A percentile compares a stretch with the other conserved stretches of the same genome.
phyloP scores from a whole-genome alignment of 2,329 filamentous ascomycete genomes.

The Epichloe coenophiala region DNA sequence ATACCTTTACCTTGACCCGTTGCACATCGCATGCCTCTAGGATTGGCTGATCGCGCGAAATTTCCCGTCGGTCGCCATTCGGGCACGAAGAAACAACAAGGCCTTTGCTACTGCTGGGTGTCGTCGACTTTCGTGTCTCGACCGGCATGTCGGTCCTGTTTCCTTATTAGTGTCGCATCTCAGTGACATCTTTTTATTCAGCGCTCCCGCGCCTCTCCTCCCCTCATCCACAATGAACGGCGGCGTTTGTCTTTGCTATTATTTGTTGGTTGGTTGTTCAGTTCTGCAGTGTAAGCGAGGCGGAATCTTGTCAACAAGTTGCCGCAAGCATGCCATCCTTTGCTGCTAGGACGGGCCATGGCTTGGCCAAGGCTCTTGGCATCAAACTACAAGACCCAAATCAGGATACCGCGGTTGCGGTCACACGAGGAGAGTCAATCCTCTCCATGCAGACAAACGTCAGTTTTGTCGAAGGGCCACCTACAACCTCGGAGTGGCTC shows the following conservation, averaged over 20 bases:
- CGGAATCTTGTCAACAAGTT: neutral
- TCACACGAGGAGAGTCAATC: slow-evolving; percentile 66
- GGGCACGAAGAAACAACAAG: neutral
- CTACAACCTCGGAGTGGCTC: slow-evolving; percentile 62
- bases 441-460: slow-evolving; percentile 62
- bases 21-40: neutral
- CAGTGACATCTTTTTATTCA: neutral
- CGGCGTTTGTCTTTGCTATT: neutral
- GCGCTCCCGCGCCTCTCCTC: neutral
- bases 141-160: neutral
- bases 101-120: neutral
- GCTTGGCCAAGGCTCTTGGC: slow-evolving; percentile 64
- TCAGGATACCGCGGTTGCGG: slow-evolving; percentile 36
- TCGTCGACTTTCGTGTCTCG: neutral
- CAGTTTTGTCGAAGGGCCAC: slow-evolving; percentile 71
- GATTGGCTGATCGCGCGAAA: neutral
- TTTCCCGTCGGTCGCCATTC: neutral
- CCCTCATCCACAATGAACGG: neutral
- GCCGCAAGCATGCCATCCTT: slow-evolving; percentile 20
- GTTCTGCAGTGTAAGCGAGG: neutral
- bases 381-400: slow-evolving; percentile 59
- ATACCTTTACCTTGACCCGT: neutral
- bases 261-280: neutral
- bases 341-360: slow-evolving; percentile 51
- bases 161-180: neutral